phyloP scores from a whole-genome alignment of 495 filamentous ascomycete genomes.

The Aspergillus haitiensis region DNA sequence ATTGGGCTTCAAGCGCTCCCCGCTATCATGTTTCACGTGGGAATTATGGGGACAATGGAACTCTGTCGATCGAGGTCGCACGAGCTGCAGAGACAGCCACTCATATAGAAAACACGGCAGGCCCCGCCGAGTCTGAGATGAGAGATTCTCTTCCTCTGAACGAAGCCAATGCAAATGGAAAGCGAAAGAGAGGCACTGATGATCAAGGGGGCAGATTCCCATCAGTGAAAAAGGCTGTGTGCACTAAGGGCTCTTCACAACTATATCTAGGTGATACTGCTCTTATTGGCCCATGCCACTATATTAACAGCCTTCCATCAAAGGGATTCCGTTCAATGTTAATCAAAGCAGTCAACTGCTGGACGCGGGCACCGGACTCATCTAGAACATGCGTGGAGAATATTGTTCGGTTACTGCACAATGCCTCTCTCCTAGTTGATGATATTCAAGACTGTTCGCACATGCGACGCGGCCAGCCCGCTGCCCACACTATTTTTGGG shows the following conservation, averaged over 20 bases:
- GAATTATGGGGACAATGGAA: background rate
- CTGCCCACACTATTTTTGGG: constrained; percentile 81
- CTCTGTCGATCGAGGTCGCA: background rate
- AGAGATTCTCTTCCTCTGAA: background rate
- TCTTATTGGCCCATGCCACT: background rate
- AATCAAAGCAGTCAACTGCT: background rate
- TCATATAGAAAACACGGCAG: background rate
- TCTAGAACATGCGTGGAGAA: background rate
- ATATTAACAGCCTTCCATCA: background rate
- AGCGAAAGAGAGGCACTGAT: background rate
- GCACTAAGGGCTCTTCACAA: background rate
- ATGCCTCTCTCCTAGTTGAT: constrained; percentile 18
- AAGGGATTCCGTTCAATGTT: background rate
- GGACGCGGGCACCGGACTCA: background rate
- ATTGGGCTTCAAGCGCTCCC: background rate
- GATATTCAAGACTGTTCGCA: constrained; percentile 62
- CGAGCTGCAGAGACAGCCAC: background rate
- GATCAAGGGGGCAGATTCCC: too few species aligned
- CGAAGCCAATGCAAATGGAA: background rate
- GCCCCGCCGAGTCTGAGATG: background rate
- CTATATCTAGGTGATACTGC: background rate
- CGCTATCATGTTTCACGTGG: background rate
- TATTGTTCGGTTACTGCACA: background rate
- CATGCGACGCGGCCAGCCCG: constrained; percentile 74
- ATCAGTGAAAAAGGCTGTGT: background rate